These are phyloP conservation scores for Acacia melanoxylon DNA, from an alignment of 306 rosid genomes.

Conservation along the genomic window DNA sequence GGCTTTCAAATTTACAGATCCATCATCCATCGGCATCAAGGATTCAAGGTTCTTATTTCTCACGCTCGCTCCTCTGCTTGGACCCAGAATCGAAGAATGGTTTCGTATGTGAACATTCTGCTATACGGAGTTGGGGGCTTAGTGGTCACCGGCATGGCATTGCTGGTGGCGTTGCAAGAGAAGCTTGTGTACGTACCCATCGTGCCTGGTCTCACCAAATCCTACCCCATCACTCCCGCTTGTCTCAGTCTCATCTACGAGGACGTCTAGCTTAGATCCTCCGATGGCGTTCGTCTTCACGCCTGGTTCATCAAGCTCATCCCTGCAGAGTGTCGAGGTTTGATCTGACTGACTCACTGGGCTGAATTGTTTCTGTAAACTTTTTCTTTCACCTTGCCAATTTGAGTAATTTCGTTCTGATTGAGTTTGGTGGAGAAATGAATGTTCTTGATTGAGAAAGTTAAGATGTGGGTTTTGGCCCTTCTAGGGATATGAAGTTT, in stretches of 20 bases:
- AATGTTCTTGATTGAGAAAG: not conserved
- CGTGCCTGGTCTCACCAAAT: conserved; percentile 82
- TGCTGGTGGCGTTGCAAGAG: conserved; percentile 93
- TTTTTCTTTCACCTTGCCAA: not conserved
- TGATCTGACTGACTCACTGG: conserved; percentile 14
- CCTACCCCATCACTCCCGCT: conserved; percentile 78
- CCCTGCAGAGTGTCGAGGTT: conserved; percentile 86
- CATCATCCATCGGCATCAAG: too few species aligned
- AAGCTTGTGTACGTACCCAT: conserved; percentile 90
- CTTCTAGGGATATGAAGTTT: not conserved
- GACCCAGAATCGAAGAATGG: conserved; percentile 55
- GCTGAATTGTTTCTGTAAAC: not conserved
- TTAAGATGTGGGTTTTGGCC: conserved; percentile 17
- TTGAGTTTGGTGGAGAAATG: not conserved
- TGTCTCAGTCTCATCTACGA: conserved; percentile 83
- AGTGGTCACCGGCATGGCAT: conserved; percentile 85
- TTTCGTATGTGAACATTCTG: conserved; percentile 60
- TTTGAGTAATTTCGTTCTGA: not conserved
- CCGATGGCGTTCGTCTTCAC: conserved; percentile 93
- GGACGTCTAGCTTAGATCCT: conserved; percentile 84
- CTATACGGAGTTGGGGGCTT: conserved; percentile 91
- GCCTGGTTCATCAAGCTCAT: conserved; percentile 98
- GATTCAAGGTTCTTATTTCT: too few species aligned
- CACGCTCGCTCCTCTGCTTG: too few species aligned
- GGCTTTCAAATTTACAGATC: too few species aligned